A percentile compares a stretch with the other conserved stretches of the same genome.
Conservation (phyloP, 2,329 filamentous ascomycete genomes). For the Aureobasidium mangrovei region DNA sequence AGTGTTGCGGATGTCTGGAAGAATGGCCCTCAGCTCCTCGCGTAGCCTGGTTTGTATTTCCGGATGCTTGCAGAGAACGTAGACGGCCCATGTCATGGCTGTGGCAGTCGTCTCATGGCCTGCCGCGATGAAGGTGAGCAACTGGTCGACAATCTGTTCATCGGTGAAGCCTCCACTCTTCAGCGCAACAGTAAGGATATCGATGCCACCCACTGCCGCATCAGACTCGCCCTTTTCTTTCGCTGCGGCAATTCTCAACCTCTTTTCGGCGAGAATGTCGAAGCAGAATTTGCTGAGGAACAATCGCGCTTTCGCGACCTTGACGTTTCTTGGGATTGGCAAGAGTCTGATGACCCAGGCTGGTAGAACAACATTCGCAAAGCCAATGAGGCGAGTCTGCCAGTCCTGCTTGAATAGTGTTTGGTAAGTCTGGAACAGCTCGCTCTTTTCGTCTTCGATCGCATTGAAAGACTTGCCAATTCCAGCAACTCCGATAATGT, state of each 20-base stretch:
- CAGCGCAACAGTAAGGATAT: conserved; percentile 43
- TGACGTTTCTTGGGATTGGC: conserved; percentile 2
- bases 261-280: conserved; percentile 39
- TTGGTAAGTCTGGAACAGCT: conserved; percentile 44
- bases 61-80: conserved; percentile 58
- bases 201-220: conserved; percentile 19
- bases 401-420: conserved; percentile 37
- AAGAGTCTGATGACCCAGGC: neutral
- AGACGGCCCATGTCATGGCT: conserved; percentile 66
- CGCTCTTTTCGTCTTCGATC: conserved; percentile 41
- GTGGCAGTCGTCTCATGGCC: conserved; percentile 70
- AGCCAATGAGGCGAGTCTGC: neutral
- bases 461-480: conserved; percentile 50
- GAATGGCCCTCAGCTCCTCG: conserved; percentile 52
- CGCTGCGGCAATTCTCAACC: conserved; percentile 30
- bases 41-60: conserved; percentile 59
- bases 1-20: conserved; percentile 26
- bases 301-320: conserved; percentile 11
- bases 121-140: conserved; percentile 48
- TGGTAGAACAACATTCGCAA: neutral
- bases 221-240: conserved; percentile 28
- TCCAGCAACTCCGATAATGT: conserved; percentile 50
- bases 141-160: conserved; percentile 44
- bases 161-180: conserved; percentile 46
- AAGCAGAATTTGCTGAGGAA: conserved; percentile 35